Evolutionary conservation across 768 basidiomycete species (phyloP), one percentile per base, ranked within the genome.

Genomic region (Auriscalpium vulgare): DNA sequence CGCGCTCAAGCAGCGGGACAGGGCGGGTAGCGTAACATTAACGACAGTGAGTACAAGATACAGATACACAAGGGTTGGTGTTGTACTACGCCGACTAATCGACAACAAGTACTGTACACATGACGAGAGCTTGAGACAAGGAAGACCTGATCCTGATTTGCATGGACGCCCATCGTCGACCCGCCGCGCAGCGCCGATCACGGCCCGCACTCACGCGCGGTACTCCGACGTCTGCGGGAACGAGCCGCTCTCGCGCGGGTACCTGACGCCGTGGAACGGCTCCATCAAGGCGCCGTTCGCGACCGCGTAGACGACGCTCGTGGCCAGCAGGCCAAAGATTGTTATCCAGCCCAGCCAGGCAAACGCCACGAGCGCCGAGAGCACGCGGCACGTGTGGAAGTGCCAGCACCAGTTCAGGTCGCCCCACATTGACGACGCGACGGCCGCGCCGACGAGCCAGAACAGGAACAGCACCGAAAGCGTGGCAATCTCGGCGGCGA

Each of bases 361-460:
- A 59, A 91, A 88, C 1, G 84, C 89, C 43, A 90, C 75, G 59
- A 91, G 72, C 6, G 85, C 83, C 8, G 84, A 80, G 38, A 89
- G 79, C 35, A 88, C 60, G 38, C 83, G 79, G 68, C 89, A 91
- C 1, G 81, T 69, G 56, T 75, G 68, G 66, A 74, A 81, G 56
- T 71, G 66, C 59, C 78, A 78, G 68, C 88, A 91, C 61, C 74
- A 87, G 17, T 75, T 73, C 9, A 89, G 75, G 62, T 81, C 67
- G 10, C 82, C 84, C 87, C 89, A 90, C 43, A 75, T 70, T 8
- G 55, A 64, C 68, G 82, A 82, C 1, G 87, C 79, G 45, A 85
- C 71, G 10, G 75, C 80, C 19, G 83, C 80, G 13, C 88, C 88
- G 19, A 84, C 74, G 8, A 90, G 74, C 84, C 84, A 88, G 65